Conservation (phyloP, 352 stramenopile genomes). For the Globisporangium nagaii region DNA sequence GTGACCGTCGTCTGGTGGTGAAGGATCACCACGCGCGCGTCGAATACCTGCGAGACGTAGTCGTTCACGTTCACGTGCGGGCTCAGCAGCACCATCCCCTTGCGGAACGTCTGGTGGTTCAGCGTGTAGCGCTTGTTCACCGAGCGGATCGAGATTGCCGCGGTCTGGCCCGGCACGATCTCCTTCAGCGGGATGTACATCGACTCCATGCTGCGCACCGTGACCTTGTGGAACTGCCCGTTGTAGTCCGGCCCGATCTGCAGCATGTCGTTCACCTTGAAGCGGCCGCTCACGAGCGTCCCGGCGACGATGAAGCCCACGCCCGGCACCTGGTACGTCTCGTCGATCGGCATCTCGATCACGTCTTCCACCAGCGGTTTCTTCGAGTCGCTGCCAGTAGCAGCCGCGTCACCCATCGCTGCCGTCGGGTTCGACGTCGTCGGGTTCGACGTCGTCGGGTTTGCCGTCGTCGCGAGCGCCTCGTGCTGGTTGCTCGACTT, state of each 20-base stretch:
- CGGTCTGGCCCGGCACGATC: slow-evolving; percentile 79
- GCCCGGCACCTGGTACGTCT: slow-evolving; percentile 90
- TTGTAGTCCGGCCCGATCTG: slow-evolving; percentile 89
- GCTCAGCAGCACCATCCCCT: slow-evolving; percentile 90
- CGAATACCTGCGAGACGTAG: slow-evolving; percentile 85
- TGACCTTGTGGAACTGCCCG: slow-evolving; percentile 83
- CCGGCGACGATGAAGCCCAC: slow-evolving; percentile 93
- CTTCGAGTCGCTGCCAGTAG: not conserved
- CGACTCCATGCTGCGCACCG: slow-evolving; percentile 84
- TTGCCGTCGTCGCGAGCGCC: slow-evolving; percentile 11
- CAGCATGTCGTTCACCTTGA: slow-evolving; percentile 85
- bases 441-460: no score
- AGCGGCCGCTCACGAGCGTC: slow-evolving; percentile 90
- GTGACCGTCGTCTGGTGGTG: slow-evolving; percentile 95
- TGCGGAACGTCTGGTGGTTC: slow-evolving; percentile 82
- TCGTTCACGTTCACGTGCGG: slow-evolving; percentile 66
- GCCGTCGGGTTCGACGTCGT: no score
- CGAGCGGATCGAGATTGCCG: slow-evolving; percentile 81
- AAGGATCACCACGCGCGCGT: slow-evolving; percentile 91
- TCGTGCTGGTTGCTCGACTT: slow-evolving; percentile 56
- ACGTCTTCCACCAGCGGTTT: slow-evolving; percentile 23
- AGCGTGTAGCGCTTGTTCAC: slow-evolving; percentile 87
- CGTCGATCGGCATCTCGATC: slow-evolving; percentile 85
- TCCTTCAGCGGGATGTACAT: slow-evolving; percentile 90
- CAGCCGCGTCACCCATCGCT: not conserved